Conservation (phyloP, 192 early-diverging fungal species). For the Mortierella hygrophila region DNA sequence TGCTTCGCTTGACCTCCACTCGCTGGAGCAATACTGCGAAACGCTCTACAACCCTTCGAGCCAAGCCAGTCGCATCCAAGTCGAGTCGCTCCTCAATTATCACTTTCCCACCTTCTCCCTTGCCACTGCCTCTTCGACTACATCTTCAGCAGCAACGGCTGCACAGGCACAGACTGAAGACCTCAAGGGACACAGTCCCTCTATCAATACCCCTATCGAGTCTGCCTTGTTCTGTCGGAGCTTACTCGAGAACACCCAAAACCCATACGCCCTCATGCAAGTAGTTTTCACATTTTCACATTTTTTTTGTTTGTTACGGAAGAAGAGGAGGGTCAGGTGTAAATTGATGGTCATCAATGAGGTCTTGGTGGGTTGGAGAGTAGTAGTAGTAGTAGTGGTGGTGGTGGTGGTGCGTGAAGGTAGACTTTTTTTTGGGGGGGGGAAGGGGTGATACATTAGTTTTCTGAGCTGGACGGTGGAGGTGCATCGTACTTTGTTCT, state of each 20-base stretch:
- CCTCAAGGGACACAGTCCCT: conserved; percentile 38
- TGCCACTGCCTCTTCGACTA: conserved; percentile 39
- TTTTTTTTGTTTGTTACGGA: background rate
- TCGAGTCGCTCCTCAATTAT: conserved; percentile 79
- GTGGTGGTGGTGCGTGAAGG: background rate
- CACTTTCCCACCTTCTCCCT: conserved; percentile 90
- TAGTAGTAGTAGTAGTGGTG: no score
- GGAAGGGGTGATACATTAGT: background rate
- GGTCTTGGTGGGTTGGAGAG: background rate
- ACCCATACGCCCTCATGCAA: conserved; percentile 77
- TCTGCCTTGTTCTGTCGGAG: conserved; percentile 68
- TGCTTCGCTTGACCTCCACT: conserved; percentile 53
- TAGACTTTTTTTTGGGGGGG: background rate
- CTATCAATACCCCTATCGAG: conserved; percentile 67
- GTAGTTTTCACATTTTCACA: conserved; percentile 10
- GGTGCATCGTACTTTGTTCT: background rate
- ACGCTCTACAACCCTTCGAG: conserved; percentile 74
- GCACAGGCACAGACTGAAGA: conserved; percentile 21
- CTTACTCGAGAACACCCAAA: conserved; percentile 70
- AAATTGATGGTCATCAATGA: background rate
- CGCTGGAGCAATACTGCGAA: conserved; percentile 66
- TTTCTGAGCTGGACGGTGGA: background rate
- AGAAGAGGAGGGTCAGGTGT: background rate
- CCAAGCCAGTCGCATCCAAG: conserved; percentile 70
- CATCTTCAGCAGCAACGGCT: conserved; percentile 36